Conservation (phyloP, 306 rosid genomes). For the Fragaria ananassa region DNA sequence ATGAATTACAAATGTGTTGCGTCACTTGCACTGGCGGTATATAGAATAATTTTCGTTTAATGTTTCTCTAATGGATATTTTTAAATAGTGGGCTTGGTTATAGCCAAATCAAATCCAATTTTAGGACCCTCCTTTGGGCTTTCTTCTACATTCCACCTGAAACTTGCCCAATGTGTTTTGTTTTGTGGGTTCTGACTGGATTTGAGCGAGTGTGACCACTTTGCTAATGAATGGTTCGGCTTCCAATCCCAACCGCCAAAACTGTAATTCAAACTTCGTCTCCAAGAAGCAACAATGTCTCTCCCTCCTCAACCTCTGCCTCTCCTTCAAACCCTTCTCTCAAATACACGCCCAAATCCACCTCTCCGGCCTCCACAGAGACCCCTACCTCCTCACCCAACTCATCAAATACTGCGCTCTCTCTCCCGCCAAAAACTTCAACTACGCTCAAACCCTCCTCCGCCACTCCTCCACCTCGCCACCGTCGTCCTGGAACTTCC, state of each 20-base stretch:
- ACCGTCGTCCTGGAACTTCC: slow-evolving; percentile 65
- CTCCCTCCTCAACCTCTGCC: slow-evolving; percentile 41
- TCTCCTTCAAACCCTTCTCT: slow-evolving; percentile 47
- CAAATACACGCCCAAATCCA: slow-evolving; percentile 68
- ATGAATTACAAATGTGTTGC: no score
- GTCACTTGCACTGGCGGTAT: no score
- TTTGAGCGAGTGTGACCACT: background rate
- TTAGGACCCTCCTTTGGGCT: no score
- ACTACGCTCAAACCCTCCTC: slow-evolving; percentile 53
- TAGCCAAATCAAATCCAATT: no score
- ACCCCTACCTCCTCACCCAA: slow-evolving; percentile 47
- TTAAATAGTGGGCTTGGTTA: no score
- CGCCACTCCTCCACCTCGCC: slow-evolving; percentile 24
- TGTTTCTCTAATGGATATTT: no score
- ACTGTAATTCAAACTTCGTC: slow-evolving; percentile 6
- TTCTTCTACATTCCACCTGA: no score
- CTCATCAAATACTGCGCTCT: slow-evolving; percentile 57
- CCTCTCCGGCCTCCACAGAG: slow-evolving; percentile 46
- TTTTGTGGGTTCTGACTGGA: background rate
- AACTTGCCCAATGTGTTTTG: no score
- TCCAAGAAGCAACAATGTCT: slow-evolving; percentile 55
- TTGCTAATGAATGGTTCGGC: slow-evolving; percentile 43
- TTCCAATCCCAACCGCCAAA: slow-evolving; percentile 22
- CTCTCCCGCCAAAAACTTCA: slow-evolving; percentile 46
- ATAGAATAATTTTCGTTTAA: no score